Conservation (phyloP, 163 green algal genomes). For the Scenedesmus sp. region DNA sequence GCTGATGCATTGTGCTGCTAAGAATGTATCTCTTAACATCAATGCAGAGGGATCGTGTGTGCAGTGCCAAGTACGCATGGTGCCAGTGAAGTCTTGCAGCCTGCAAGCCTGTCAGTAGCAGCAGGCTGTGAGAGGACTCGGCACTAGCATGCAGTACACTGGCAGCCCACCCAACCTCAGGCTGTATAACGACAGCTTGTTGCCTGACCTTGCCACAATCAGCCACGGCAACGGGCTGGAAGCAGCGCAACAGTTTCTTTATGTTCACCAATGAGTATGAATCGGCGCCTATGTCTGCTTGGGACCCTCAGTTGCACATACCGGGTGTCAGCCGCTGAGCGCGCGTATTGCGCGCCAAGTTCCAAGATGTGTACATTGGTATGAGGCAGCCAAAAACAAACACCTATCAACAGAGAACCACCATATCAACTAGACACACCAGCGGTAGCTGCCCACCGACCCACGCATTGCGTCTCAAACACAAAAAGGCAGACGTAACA, state of each 20-base stretch:
- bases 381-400: background rate
- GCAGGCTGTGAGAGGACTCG: no score
- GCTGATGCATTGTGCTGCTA: no score
- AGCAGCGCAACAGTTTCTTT: no score
- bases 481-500: conserved; percentile 12
- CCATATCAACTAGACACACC: background rate
- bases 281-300: background rate
- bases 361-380: background rate
- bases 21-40: no score
- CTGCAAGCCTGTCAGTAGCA: no score
- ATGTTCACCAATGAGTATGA: background rate
- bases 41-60: no score
- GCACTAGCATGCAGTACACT: no score
- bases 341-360: background rate
- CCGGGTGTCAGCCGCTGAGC: background rate
- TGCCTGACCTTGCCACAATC: background rate
- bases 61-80: no score
- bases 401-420: background rate
- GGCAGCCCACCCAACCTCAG: no score
- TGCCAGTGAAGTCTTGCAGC: no score
- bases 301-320: background rate
- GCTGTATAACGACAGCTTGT: background rate
- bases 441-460: background rate
- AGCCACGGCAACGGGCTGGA: background rate
- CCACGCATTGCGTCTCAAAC: background rate